Conservation (phyloP, 257 asterid genomes). For the Agastache rugosa region DNA sequence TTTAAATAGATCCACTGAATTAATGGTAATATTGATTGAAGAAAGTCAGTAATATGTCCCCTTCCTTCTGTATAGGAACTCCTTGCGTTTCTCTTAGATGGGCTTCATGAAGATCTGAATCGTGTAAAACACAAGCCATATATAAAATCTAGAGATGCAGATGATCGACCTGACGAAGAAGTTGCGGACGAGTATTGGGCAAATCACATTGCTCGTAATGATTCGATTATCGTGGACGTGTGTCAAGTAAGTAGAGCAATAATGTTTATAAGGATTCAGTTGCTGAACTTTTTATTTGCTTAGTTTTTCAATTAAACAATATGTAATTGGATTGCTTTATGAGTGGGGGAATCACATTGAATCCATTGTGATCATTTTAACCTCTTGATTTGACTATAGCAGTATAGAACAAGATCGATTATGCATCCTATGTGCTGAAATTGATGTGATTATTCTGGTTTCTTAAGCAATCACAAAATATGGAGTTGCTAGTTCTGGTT, state of each 20-base stretch:
- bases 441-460: not conserved
- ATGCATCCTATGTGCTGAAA: not conserved
- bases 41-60: constrained; percentile 27
- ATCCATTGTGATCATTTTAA: constrained; percentile 12
- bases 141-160: constrained; percentile 93
- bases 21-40: constrained; percentile 32
- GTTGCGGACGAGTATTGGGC: constrained; percentile 99
- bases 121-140: constrained; percentile 98
- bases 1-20: constrained; percentile 17
- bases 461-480: not conserved
- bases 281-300: constrained; percentile 15
- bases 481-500: constrained; percentile 23
- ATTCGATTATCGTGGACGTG: constrained; percentile 98
- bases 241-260: constrained; percentile 77
- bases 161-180: constrained; percentile 96
- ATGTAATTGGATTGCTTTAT: constrained; percentile 22
- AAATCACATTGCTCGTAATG: constrained; percentile 97
- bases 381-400: constrained; percentile 30
- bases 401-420: constrained; percentile 11
- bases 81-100: constrained; percentile 97
- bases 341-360: constrained; percentile 23
- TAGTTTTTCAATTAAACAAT: constrained; percentile 12
- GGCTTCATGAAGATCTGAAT: constrained; percentile 98
- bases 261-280: constrained; percentile 19
- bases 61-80: constrained; percentile 69